Evolutionary conservation across 129 eudicot genomes (phyloP).

Genomic region (carrot (Daucus carota)): DH1_v3.0 NC_030383.2:48854001-48854500

Average conservation of each 20-base stretch:
- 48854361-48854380: too few relatives aligned
- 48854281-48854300: conserved; percentile 43
- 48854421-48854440: too few relatives aligned
- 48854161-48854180: conserved; percentile 51
- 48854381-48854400: too few relatives aligned
- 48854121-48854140: conserved; percentile 80
- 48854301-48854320: background rate
- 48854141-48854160: conserved; percentile 54
- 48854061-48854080: background rate
- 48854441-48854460: too few relatives aligned
- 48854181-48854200: conserved; percentile 52
- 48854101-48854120: conserved; percentile 70
- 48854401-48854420: too few relatives aligned
- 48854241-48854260: conserved; percentile 55
- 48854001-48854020: background rate
- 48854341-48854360: too few relatives aligned
- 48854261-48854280: conserved; percentile 64
- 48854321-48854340: too few relatives aligned
- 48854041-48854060: background rate
- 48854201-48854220: conserved; percentile 53
- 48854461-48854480: too few relatives aligned
- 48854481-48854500: too few relatives aligned
- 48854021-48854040: background rate
- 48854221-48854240: conserved; percentile 50
- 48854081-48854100: background rate